Percentiles rank a stretch among this genome's conserved stretches.
phyloP scores from a whole-genome alignment of 2,329 filamentous ascomycete species.

The Venturia asperata region DNA sequence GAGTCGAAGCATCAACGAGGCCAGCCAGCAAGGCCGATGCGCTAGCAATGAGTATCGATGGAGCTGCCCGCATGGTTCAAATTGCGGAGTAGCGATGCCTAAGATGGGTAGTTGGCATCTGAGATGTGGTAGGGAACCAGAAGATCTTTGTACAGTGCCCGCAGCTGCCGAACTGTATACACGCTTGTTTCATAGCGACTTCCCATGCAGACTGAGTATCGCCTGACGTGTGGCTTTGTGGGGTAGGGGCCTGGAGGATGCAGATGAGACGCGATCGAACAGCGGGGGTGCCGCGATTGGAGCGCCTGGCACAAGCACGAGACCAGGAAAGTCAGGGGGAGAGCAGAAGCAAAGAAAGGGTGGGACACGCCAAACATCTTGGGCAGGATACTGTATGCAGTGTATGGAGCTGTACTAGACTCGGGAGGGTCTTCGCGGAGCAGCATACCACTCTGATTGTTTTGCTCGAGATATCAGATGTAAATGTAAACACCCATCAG shows the following conservation, averaged over 20 bases:
- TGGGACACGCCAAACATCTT: background rate
- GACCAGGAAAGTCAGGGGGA: background rate
- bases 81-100: background rate
- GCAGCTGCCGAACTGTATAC: background rate
- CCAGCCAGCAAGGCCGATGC: constrained; percentile 10
- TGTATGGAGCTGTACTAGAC: no score
- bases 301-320: background rate
- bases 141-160: background rate
- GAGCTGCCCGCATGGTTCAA: constrained; percentile 1
- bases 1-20: constrained; percentile 29
- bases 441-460: background rate
- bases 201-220: background rate
- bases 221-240: background rate
- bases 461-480: background rate
- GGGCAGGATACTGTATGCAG: background rate
- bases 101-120: background rate
- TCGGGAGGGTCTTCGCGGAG: no score
- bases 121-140: background rate
- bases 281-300: background rate
- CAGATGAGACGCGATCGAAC: background rate
- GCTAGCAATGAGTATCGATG: background rate
- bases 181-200: background rate
- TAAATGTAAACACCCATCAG: background rate
- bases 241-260: background rate
- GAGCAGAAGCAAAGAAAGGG: background rate